These are phyloP conservation scores for Stephanodiscus triporus DNA, from an alignment of 108 stramenopile genomes.

Conservation along the genomic window DNA sequence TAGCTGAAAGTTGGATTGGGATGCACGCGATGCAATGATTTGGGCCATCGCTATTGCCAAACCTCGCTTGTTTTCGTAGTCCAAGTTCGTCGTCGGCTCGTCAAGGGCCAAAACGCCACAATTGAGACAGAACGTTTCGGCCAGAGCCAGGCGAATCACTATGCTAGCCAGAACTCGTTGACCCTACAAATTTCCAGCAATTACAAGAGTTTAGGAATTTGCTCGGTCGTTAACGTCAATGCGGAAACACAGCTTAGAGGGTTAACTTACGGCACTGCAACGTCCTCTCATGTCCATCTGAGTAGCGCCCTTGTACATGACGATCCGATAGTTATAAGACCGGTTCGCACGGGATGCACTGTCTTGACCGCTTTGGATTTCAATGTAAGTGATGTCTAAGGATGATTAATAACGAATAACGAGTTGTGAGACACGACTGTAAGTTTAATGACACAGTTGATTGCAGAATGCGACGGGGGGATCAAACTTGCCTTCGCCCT, in stretches of 20 bases:
- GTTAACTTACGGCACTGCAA: conserved; percentile 84
- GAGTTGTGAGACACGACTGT: background rate
- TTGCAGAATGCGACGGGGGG: too few species aligned
- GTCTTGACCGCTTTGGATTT: conserved; percentile 91
- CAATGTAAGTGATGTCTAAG: conserved; percentile 94
- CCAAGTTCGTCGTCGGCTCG: conserved; percentile 97
- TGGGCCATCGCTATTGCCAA: conserved; percentile 94
- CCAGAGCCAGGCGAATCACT: conserved; percentile 98
- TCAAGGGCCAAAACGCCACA: conserved; percentile 97
- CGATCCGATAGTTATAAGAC: conserved; percentile 98
- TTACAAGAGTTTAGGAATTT: background rate
- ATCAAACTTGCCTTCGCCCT: conserved; percentile 69
- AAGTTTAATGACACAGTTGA: background rate
- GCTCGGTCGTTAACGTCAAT: conserved; percentile 28
- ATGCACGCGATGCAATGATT: conserved; percentile 87
- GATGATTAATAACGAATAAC: background rate
- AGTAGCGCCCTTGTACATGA: conserved; percentile 91
- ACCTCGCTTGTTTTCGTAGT: conserved; percentile 91
- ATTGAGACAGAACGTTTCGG: conserved; percentile 97
- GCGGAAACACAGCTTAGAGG: conserved; percentile 57
- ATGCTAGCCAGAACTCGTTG: conserved; percentile 95
- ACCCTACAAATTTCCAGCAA: conserved; percentile 46
- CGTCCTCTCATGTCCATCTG: conserved; percentile 98
- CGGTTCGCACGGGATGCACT: conserved; percentile 61
- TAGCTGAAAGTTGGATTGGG: conserved; percentile 97